Percentiles rank a stretch among this genome's conserved stretches.
These are phyloP conservation scores for Fusarium sarcochroum DNA, from an alignment of 2,329 filamentous ascomycete species.

Conservation along the genomic window DNA sequence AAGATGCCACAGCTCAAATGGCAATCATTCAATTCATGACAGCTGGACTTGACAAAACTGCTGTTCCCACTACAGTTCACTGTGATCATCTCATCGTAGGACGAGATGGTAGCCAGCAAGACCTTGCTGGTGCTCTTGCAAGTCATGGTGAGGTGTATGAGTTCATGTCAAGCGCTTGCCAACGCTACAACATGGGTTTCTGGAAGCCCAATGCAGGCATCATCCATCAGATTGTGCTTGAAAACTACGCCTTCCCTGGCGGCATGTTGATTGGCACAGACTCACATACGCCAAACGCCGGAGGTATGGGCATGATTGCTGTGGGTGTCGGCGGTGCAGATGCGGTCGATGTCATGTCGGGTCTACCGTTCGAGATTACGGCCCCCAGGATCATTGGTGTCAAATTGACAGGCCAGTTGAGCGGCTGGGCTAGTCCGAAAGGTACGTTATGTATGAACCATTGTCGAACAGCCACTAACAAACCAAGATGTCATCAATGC, in stretches of 20 bases:
- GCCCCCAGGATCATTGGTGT: slow-evolving; percentile 94
- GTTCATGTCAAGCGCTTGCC: slow-evolving; percentile 91
- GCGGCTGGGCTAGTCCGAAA: slow-evolving; percentile 77
- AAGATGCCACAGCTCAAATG: slow-evolving; percentile 99
- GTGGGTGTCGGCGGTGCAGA: slow-evolving; percentile 98
- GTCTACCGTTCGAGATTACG: slow-evolving; percentile 97
- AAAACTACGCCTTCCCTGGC: slow-evolving; percentile 97
- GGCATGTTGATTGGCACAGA: slow-evolving; percentile 99
- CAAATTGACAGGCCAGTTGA: slow-evolving; percentile 84
- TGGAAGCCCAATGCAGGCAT: slow-evolving; percentile 95
- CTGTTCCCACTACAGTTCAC: slow-evolving; percentile 96
- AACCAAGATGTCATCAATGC: slow-evolving; percentile 2
- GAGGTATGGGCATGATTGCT: slow-evolving; percentile 90
- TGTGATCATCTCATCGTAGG: slow-evolving; percentile 99
- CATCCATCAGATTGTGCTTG: slow-evolving; percentile 98
- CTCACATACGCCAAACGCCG: slow-evolving; percentile 96
- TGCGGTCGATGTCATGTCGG: slow-evolving; percentile 95
- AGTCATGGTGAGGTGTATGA: slow-evolving; percentile 98
- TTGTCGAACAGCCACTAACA: not conserved
- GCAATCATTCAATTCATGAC: slow-evolving; percentile 98
- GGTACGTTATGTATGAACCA: not conserved
- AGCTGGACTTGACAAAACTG: slow-evolving; percentile 88
- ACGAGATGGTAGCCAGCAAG: slow-evolving; percentile 88
- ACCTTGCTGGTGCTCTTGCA: slow-evolving; percentile 86
- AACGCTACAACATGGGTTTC: slow-evolving; percentile 93